Evolutionary conservation across 331 rosid species (phyloP), one percentile per base, ranked within the genome.

Genomic region (Saraca asoca): DNA sequence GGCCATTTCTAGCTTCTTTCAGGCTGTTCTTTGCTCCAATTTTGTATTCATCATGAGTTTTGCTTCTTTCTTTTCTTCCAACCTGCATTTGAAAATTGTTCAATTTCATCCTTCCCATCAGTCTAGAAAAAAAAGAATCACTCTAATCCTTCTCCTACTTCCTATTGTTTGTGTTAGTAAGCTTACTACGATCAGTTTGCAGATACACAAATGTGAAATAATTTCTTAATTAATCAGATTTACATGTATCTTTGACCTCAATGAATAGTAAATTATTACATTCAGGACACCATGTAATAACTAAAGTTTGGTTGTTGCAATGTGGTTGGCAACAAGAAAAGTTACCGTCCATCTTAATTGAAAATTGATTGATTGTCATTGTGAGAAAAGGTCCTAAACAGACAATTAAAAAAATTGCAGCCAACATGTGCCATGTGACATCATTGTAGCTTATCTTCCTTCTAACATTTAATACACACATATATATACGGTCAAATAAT

Each of bases 1-100:
- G 65, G 31, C 91, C 85, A 66, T 78, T 79, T 52, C 88, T 78
- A 34, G 91, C 96, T 74, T 87, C 95, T 82, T 89, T 93, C 70
- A 89, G 70, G 55, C 83, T 82, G 20, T 76, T 74, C 78, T 76
- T 86, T 14, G 50, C 72, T 38, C 77, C 92, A 45, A 17, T 51
- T 1, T 16, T 51, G 68, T 68, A 20, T 64, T 81, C 88, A 5
- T 73, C 80, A 49, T 78, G 77, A 58, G 51, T 70, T 48, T 75
- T 81, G 38, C 51, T 81, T 18, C 78, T 57, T 11, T 61, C 48
- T 38, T 69, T 77, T 52, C 71, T 68, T 56, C 71, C 79, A 12
- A 62, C 79, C 87, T 87, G 87, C 84, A 84, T 64, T 66, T 74
- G 12, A 52, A 62, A 66, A 33, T 19, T 16, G 43, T 72, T 75